Base-by-base conservation (phyloP, 2,329 filamentous ascomycete species). In the Macroventuria anomochaeta region DNA sequence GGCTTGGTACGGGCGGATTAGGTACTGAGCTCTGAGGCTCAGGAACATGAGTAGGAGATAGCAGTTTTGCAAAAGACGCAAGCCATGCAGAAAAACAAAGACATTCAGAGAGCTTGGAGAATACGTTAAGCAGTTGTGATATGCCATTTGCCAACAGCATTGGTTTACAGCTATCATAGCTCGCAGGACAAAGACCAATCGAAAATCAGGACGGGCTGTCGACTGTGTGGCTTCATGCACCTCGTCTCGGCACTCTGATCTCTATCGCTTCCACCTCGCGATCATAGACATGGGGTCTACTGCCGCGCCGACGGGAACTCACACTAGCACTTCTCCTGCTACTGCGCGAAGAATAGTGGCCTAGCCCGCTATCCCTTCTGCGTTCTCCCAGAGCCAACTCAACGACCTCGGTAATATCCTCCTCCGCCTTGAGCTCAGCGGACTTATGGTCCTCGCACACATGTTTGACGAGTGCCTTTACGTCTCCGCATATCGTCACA, bases 401-500 rank as follows among this genome's bases (percentile, higher is more conserved):
- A 17, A 69, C 61, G 0, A 73, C 53, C 46, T 74, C 72, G 5
- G 59, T 52, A 5, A 73, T 64, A 46, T 74, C 72, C 29, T 66
- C 63, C 40, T 74, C 72, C 2, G 52, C 50, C 46, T 73, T 67
- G 17, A 74, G 53, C 46, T 74, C 69, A 5, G 57, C 47, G 2
- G 64, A 59, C 11, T 56, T 53, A 42, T 74, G 72, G 26, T 74
- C 72, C 39, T 67, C 63, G 56, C 67, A 74, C 20, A 74, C 63
- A 43, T 74, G 72, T 34, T 66, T 61, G 7, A 74, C 58, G 3
- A 74, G 63, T 6, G 71, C 72, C 38, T 71, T 74, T 1, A 74
- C 72, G 39, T 74, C 72, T 7, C 72, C 71, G 43, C 72, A 74
- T 0, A 74, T 62, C 0, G 72, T 71, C n/a, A 72, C 64, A 3